phyloP scores from a whole-genome alignment of 495 filamentous ascomycete species.

The Monascus purpureus region DNA sequence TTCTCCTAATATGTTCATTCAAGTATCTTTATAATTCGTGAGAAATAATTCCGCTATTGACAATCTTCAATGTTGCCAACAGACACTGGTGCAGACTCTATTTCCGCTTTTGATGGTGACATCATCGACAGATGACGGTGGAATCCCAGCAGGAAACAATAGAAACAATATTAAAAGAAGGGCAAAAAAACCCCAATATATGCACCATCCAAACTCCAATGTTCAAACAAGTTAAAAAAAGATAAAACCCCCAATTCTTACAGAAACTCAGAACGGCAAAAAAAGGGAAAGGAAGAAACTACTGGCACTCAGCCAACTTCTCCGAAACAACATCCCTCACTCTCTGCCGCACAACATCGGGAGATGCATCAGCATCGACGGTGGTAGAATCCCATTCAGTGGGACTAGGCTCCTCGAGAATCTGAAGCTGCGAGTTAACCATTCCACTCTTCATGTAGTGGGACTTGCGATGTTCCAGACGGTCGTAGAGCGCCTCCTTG shows the following conservation, averaged over 20 bases:
- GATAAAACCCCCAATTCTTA: too few relatives aligned
- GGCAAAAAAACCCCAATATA: too few relatives aligned
- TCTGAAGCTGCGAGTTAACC: slow-evolving; percentile 86
- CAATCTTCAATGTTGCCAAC: too few relatives aligned
- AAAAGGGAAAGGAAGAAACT: slow-evolving; percentile 1
- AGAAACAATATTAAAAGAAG: too few relatives aligned
- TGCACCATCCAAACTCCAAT: slow-evolving; percentile 8
- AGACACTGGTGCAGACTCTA: too few relatives aligned
- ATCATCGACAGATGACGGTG: too few relatives aligned
- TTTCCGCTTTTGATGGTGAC: too few relatives aligned
- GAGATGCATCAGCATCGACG: slow-evolving; percentile 58
- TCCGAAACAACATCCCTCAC: slow-evolving; percentile 41
- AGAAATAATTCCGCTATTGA: too few relatives aligned
- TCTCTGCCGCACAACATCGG: slow-evolving; percentile 51
- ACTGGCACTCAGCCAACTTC: slow-evolving; percentile 22
- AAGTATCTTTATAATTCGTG: too few relatives aligned
- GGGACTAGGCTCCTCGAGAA: slow-evolving; percentile 59
- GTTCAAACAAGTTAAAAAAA: slow-evolving; percentile 4
- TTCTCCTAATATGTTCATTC: too few relatives aligned
- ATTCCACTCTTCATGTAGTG: slow-evolving; percentile 98
- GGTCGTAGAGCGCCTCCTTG: slow-evolving; percentile 56
- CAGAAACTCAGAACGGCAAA: too few relatives aligned
- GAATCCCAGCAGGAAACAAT: too few relatives aligned
- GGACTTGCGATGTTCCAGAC: slow-evolving; percentile 57
- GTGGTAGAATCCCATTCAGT: slow-evolving; percentile 76